Base-by-base conservation (phyloP, 371 early-diverging fungal genomes). In the Massospora cicadina region DNA sequence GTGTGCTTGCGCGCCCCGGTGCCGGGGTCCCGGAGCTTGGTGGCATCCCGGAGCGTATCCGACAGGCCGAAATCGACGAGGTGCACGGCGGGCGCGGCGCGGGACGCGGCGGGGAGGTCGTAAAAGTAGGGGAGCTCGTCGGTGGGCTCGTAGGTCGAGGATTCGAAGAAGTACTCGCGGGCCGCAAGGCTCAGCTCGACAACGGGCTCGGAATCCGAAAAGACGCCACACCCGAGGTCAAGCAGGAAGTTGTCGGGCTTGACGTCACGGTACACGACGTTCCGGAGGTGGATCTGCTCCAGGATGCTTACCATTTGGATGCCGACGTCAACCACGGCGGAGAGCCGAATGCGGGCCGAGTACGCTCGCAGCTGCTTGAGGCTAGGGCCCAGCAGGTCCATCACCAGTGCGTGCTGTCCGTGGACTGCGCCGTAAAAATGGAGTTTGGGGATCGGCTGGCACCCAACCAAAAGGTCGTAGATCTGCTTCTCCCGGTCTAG, bases 191-290 rank as follows among this genome's bases (percentile, higher is more conserved):
- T 57, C 28, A 57, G 28, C 26, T 57, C 25, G 21, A 57, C 25
- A 3, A 10, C 57, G 13, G 54, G n/a, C 13, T 54, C 54, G 26
- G 57, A 25, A 57, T n/a, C 57, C 5, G 57, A 57, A 43, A 43
- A 43, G 43, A 5, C 5, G 43, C 10, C 43, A 17, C 43, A 43
- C 5, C 43, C 43, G 23, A 57, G 26, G 25, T 65, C 69, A 62
- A 82, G 73, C 28, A 79, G 56, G 60, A 98, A 95, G 77, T 98
- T 98, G 70, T 97, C 98, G 21, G 98, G 98, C 71, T 98, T 98
- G 65, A 98, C 87, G 71, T 98, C 98, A 63, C 97, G 80, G 73
- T 98, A 97, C n/a, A 97, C 83, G 54, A 92, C 76, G 66, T 92
- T 88, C 69, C 81, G 79, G 59, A 87, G 81, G 74, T 98, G 98